phyloP scores from a whole-genome alignment of 306 rosid species.

The Nissolia schottii region DNA sequence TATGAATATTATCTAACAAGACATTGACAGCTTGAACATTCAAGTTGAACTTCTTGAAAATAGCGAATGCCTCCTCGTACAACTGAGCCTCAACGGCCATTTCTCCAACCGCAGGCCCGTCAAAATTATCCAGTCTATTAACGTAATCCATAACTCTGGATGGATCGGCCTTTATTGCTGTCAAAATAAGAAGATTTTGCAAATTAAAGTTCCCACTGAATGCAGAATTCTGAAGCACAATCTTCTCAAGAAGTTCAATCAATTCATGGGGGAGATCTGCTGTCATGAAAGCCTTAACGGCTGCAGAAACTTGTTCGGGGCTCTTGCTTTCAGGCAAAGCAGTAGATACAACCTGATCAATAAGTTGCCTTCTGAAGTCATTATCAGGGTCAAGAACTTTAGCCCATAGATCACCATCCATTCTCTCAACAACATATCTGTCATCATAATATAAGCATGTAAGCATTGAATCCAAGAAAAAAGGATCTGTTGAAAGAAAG shows the following conservation, averaged over 20 bases:
- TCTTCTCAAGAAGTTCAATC: conserved; percentile 99
- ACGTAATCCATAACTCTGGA: conserved; percentile 99
- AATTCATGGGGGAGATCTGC: conserved; percentile 99
- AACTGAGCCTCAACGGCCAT: conserved; percentile 96
- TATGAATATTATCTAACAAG: conserved; percentile 74
- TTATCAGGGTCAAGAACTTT: conserved; percentile 88
- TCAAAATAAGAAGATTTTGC: conserved; percentile 91
- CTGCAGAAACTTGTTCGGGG: conserved; percentile 98
- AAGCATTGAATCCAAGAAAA: conserved; percentile 13
- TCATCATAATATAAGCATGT: conserved; percentile 25
- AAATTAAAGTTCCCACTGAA: conserved; percentile 97
- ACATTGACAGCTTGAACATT: conserved; percentile 98
- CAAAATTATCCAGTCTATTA: conserved; percentile 93
- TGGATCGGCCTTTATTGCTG: conserved; percentile 98
- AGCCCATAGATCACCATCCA: conserved; percentile 95
- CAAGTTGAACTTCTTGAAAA: conserved; percentile 95
- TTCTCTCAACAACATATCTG: conserved; percentile 99
- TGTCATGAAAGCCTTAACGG: conserved; percentile 99
- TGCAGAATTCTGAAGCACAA: conserved; percentile 98
- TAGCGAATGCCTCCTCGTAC: conserved; percentile 91
- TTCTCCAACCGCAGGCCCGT: conserved; percentile 98
- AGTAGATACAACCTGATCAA: conserved; percentile 98
- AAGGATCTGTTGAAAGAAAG: not conserved
- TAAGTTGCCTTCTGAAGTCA: conserved; percentile 89
- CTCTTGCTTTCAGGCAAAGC: conserved; percentile 99